Percentiles rank a stretch among this genome's conserved stretches.
phyloP scores from a whole-genome alignment of 2,329 filamentous ascomycete species.

The Sporothrix brunneoviolacea region DNA sequence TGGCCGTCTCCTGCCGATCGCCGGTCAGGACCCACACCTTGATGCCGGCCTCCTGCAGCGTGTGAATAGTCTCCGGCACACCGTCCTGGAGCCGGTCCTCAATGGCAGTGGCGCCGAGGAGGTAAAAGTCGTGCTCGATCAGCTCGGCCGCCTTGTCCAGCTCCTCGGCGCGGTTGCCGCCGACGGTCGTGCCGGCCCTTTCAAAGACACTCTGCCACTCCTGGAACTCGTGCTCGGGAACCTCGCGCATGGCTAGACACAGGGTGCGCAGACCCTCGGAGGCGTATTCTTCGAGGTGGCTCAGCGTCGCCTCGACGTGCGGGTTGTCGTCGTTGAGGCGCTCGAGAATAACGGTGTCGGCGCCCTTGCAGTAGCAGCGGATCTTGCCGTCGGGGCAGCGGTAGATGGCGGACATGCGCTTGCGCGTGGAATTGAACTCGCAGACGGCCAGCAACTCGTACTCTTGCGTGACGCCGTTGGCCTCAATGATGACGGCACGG shows the following conservation, averaged over 20 bases:
- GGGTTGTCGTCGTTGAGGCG: constrained; percentile 77
- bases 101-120: constrained; percentile 93
- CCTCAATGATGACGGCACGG: constrained; percentile 75
- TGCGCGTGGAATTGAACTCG: constrained; percentile 96
- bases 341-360: constrained; percentile 95
- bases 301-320: constrained; percentile 80
- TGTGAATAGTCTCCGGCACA: constrained; percentile 96
- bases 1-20: constrained; percentile 95
- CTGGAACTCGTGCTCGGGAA: constrained; percentile 80
- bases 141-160: constrained; percentile 95
- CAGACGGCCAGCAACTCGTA: constrained; percentile 95
- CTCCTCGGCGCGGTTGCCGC: constrained; percentile 87
- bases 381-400: constrained; percentile 94
- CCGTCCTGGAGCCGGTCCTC: constrained; percentile 96
- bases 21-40: constrained; percentile 98
- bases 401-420: constrained; percentile 97
- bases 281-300: constrained; percentile 97
- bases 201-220: constrained; percentile 87
- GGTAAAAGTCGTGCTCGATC: constrained; percentile 84
- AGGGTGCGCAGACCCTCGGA: constrained; percentile 92
- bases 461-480: constrained; percentile 64
- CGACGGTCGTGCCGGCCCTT: constrained; percentile 79
- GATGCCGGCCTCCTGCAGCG: constrained; percentile 90
- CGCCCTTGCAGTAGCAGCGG: constrained; percentile 89
- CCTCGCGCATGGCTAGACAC: constrained; percentile 88